Percentiles rank a stretch among this genome's conserved stretches.
Conservation (phyloP, 768 basidiomycete genomes). For the Boletus insuetus region DNA sequence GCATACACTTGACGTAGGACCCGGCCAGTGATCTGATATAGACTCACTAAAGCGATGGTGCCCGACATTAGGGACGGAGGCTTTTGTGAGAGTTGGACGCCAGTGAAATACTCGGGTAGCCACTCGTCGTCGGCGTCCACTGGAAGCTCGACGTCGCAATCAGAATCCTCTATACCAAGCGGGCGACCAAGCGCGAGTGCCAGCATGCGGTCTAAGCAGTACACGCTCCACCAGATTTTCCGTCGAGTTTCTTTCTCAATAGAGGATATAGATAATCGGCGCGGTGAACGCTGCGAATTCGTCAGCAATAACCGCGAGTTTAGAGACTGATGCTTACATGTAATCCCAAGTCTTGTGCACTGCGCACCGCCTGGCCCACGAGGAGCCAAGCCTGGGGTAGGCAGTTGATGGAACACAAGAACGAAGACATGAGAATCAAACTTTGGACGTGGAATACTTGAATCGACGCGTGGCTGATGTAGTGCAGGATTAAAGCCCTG, state of each 20-base stretch:
- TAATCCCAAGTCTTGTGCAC: conserved; percentile 87
- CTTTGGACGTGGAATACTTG: conserved; percentile 88
- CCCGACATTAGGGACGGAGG: conserved; percentile 79
- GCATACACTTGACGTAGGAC: conserved; percentile 83
- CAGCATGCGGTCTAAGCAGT: conserved; percentile 88
- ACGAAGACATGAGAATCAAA: conserved; percentile 84
- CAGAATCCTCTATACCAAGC: conserved; percentile 83
- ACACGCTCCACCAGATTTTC: conserved; percentile 95
- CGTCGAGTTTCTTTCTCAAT: conserved; percentile 87
- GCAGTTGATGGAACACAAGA: conserved; percentile 90
- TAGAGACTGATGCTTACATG: conserved; percentile 59
- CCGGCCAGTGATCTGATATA: conserved; percentile 84
- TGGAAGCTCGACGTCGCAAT: conserved; percentile 88
- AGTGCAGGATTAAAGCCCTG: conserved; percentile 87
- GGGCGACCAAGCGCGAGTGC: conserved; percentile 88
- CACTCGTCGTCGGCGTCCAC: conserved; percentile 80
- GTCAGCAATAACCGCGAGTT: conserved; percentile 14
- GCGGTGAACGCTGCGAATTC: conserved; percentile 68
- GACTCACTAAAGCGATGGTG: conserved; percentile 65
- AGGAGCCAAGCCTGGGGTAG: conserved; percentile 93
- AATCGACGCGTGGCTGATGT: conserved; percentile 85
- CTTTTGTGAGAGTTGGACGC: conserved; percentile 52
- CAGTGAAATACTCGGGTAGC: conserved; percentile 68
- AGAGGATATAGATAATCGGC: conserved; percentile 62
- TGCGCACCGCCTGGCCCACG: conserved; percentile 85